These are phyloP conservation scores for Annona cherimola DNA, from an alignment of 164 flowering plant species.

Conservation along the genomic window DNA sequence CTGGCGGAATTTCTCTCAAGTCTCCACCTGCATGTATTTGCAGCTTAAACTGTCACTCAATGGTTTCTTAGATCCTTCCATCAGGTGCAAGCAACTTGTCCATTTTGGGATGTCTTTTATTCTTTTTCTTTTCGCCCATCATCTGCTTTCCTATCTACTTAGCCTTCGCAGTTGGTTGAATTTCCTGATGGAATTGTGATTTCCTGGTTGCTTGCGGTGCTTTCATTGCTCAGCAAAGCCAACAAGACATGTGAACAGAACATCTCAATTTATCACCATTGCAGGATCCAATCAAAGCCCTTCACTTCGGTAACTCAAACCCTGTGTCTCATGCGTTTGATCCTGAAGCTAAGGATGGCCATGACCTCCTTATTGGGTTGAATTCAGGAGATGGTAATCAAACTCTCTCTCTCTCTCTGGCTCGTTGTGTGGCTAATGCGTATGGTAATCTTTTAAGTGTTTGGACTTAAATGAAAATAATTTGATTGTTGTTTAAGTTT, in stretches of 20 bases:
- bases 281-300: constrained; percentile 92
- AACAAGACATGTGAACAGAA: not conserved
- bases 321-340: constrained; percentile 98
- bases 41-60: not conserved
- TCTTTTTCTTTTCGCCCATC: not conserved
- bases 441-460: not conserved
- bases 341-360: constrained; percentile 93
- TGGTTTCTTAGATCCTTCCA: not conserved
- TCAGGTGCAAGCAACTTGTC: not conserved
- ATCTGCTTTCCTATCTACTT: not conserved
- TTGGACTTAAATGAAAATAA: too few relatives aligned
- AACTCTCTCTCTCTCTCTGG: constrained; percentile 2
- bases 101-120: not conserved
- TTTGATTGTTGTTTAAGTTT: constrained; percentile 7
- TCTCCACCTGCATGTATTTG: not conserved
- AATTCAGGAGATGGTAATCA: constrained; percentile 84
- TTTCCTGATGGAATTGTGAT: not conserved
- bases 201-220: not conserved
- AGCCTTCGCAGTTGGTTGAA: not conserved
- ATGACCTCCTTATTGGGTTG: constrained; percentile 90
- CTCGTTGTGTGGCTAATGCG: too few relatives aligned
- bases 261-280: constrained; percentile 6
- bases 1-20: not conserved
- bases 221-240: not conserved
- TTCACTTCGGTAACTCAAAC: constrained; percentile 83